Base-by-base conservation (phyloP, 2,329 filamentous ascomycete genomes). In the Fusarium sp. region DNA sequence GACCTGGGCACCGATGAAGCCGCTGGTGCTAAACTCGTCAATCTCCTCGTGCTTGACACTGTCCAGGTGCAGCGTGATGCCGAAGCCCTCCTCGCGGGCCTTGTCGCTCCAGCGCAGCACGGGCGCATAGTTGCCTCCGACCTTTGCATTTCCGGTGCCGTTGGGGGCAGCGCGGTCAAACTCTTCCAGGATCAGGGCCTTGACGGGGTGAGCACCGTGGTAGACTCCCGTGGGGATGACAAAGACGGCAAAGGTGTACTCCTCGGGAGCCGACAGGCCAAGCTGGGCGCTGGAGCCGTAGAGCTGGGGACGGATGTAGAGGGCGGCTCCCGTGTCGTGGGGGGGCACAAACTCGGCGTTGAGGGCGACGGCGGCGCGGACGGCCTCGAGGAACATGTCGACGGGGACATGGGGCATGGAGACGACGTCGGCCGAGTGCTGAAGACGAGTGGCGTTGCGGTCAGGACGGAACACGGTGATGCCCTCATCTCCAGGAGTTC, bases 71-170 rank as follows among this genome's bases (percentile, higher is more conserved):
- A 98, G 87, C 2, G 96, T 98, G 80, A 98, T 98, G n/a, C 94
- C 95, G 80, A 90, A 98, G 35, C 96, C 96, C 69, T 94, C 90
- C 20, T 87, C 85, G 67, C 92, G 87, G 1, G 97, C 96, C 79
- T 90, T 92, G 78, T 97, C 95, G 80, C 94, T 97, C 88, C 94
- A 95, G 65, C 93, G 88, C 79, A 98, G 84, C 6, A 98, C 96
- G 4, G 96, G 96, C 11, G 95, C 96, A 81, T 98, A 98, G 85
- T 98, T 98, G 15, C 96, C 97, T 30, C 97, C 96, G 4, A 98
- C 89, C 85, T 98, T 98, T n/a, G 95, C 96, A 71, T 91, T 92
- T 0, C 96, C 96, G 0, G 94, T 97, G 1, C 96, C 96, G 78
- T 95, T 91, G 1, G 97, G 96, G n/a, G 96, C 96, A 0, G 95